Evolutionary conservation across 768 basidiomycete species (phyloP).

Genomic region (Tylopilus balloui): DNA sequence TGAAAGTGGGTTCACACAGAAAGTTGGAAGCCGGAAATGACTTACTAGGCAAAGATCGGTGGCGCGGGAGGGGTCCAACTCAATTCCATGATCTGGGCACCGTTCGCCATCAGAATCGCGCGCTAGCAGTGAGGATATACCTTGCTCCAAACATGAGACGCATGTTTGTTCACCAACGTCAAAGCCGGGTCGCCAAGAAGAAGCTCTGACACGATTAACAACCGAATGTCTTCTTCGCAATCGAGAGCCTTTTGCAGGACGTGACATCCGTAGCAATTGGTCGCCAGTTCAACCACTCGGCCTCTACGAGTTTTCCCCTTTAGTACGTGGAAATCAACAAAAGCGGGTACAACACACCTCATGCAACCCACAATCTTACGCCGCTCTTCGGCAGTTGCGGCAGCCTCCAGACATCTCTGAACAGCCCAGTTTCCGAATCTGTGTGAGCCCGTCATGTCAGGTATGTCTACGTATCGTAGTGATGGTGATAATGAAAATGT

Average conservation of each 20-base stretch:
- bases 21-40: background rate
- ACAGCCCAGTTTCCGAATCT: conserved; percentile 95
- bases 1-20: conserved; percentile 2
- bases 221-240: conserved; percentile 82
- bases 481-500: conserved; percentile 3
- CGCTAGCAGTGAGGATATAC: conserved; percentile 31
- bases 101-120: conserved; percentile 5
- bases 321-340: conserved; percentile 6
- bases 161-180: conserved; percentile 86
- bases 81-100: conserved; percentile 76
- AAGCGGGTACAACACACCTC: conserved; percentile 47
- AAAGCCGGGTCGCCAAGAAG: conserved; percentile 80
- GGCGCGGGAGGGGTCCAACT: conserved; percentile 85
- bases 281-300: conserved; percentile 80
- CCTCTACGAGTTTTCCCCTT: conserved; percentile 42
- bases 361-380: conserved; percentile 83
- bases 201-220: conserved; percentile 80
- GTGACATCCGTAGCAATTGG: conserved; percentile 87
- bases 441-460: conserved; percentile 11
- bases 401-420: conserved; percentile 80
- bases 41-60: conserved; percentile 83
- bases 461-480: background rate
- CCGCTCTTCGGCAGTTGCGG: conserved; percentile 67
- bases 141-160: conserved; percentile 91
- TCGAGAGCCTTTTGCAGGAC: conserved; percentile 87